Evolutionary conservation across 2,329 filamentous ascomycete species (phyloP), one percentile per base, ranked within the genome.

Genomic region (Plectosphaerella plurivora): DNA sequence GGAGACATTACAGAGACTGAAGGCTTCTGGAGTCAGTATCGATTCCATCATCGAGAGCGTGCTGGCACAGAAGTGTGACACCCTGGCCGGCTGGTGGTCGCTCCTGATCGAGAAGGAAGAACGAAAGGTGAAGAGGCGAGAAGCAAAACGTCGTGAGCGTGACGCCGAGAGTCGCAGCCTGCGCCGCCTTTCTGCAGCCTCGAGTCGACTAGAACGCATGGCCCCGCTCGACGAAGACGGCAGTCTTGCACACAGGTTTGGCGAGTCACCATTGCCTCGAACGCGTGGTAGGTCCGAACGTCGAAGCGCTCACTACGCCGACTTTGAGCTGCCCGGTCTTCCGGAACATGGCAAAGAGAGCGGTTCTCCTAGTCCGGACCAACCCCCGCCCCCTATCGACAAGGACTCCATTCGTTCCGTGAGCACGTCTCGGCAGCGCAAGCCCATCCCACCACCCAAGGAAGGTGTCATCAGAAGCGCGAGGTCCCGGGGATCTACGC

Each of bases 11-110:
- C 86, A 96, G 57, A 83, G 94, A 22, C 97, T 99, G 92, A 87
- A 89, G 54, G 89, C 88, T 59, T 91, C 94, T 5, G 94, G 94
- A 0, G 91, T 97, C 22, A 89, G 97, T 63, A 94, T 96, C 53
- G 94, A 99, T 65, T 82, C 88, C 55, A 90, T 99, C 8, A 93
- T 97, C 57, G 93, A 97, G 66, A 95, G 94, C 61, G 94, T 99
- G 3, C 71, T 96, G 36, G 84, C 91, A 4, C 91, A 96, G 66
- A 82, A 90, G 58, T 97, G 94, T 64, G 93, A 99, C 69, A 82
- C 87, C 6, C 74, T 99, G 47, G 90, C 91, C 49, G 94, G 94
- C 6, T 99, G 94, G 94, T 99, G 94, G 94, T 89, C 90, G 3
- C 71, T 99, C 25, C 73, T 99, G 39, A 84, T 97, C 10, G 94